These are phyloP conservation scores for Croton laevigatus DNA, from an alignment of 441 rosid species.

Conservation along the genomic window DNA sequence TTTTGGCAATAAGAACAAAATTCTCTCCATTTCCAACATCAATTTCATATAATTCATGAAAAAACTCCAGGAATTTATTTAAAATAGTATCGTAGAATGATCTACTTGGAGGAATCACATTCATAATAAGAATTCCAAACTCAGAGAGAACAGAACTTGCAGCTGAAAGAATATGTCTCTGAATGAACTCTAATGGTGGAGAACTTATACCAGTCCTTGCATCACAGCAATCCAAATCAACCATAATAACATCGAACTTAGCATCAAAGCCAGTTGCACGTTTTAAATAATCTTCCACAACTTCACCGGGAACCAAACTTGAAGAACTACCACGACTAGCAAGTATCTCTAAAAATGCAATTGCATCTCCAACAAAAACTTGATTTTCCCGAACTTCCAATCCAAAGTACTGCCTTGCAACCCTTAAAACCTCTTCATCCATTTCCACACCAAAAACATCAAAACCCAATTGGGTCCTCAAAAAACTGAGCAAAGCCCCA, in stretches of 20 bases:
- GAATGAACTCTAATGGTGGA: conserved; percentile 66
- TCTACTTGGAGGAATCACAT: conserved; percentile 58
- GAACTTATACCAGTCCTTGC: conserved; percentile 53
- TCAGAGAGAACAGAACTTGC: conserved; percentile 47
- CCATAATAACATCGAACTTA: conserved; percentile 71
- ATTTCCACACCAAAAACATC: conserved; percentile 68
- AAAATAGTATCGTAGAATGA: conserved; percentile 40
- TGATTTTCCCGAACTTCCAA: conserved; percentile 39
- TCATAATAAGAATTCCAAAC: conserved; percentile 57
- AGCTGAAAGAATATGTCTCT: conserved; percentile 45
- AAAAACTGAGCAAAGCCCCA: conserved; percentile 71
- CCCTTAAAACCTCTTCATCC: conserved; percentile 61
- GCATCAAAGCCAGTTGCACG: conserved; percentile 12
- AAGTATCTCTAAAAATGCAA: conserved; percentile 42
- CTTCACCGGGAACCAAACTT: conserved; percentile 9
- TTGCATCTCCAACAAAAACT: conserved; percentile 53
- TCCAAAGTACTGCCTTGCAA: conserved; percentile 65
- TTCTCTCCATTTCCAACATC: conserved; percentile 70
- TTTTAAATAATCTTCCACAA: conserved; percentile 7
- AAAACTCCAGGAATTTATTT: conserved; percentile 37
- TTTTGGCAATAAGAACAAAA: conserved; percentile 58
- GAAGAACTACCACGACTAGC: conserved; percentile 21
- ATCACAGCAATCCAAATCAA: conserved; percentile 76
- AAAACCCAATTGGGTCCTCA: conserved; percentile 51
- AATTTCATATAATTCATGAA: conserved; percentile 65